Conservation (phyloP, 139 green algal species). For the Tetraselmis striata region DNA sequence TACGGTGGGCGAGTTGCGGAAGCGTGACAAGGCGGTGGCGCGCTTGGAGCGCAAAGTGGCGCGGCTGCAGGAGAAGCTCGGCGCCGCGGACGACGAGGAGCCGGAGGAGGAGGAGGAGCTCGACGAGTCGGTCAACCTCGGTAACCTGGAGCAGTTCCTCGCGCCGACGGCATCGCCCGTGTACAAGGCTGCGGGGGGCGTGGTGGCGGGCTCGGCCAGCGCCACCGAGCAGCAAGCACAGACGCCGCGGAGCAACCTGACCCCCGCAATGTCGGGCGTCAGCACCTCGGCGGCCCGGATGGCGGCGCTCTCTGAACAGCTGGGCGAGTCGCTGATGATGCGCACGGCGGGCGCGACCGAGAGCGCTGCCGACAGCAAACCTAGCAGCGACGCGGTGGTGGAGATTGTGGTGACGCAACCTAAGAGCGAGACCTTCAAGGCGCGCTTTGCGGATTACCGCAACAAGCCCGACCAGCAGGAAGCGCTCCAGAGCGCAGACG, state of each 20-base stretch:
- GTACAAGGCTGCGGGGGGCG: not conserved
- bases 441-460: not conserved
- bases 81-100: not conserved
- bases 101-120: not conserved
- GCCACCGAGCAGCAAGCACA: too few relatives aligned
- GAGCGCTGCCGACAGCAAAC: not conserved
- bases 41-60: not conserved
- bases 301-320: not conserved
- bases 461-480: not conserved
- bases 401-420: not conserved
- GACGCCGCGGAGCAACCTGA: too few relatives aligned
- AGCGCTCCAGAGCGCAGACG: not conserved
- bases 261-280: too few relatives aligned
- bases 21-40: not conserved
- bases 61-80: not conserved
- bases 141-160: not conserved
- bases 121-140: not conserved
- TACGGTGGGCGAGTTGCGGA: not conserved
- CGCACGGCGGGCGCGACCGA: too few relatives aligned
- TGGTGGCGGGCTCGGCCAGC: too few relatives aligned
- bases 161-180: not conserved
- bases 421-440: not conserved
- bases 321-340: not conserved
- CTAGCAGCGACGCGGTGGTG: not conserved
- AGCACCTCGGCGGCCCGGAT: too few relatives aligned